Evolutionary conservation across 176 grass and related monocot species (phyloP).

Genomic region (Saccharum officinarum): DNA sequence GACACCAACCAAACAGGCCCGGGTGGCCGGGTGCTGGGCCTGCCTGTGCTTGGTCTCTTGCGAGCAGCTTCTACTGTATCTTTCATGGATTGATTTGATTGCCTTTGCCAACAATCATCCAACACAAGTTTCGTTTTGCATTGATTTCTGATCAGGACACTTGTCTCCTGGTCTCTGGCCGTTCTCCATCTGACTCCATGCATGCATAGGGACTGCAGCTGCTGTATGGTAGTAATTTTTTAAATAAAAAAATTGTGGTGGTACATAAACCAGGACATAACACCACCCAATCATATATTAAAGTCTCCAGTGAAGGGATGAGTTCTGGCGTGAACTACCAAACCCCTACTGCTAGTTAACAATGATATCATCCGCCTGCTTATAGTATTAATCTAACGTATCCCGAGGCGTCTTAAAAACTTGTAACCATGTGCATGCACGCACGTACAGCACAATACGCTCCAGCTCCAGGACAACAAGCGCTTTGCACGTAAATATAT

Average conservation of each 20-base stretch:
- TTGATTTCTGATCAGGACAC: neutral
- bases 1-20: too few species aligned
- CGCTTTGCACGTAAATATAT: too few species aligned
- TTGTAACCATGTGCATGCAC: constrained; percentile 26
- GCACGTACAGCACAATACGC: neutral
- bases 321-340: neutral
- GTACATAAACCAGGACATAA: too few species aligned
- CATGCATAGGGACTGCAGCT: too few species aligned
- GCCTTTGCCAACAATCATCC: neutral
- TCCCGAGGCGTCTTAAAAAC: constrained; percentile 26
- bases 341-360: neutral
- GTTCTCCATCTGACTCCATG: too few species aligned
- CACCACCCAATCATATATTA: too few species aligned
- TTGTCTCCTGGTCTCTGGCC: neutral
- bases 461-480: too few species aligned
- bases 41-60: constrained; percentile 13
- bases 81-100: neutral
- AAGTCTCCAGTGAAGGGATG: too few species aligned
- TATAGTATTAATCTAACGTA: neutral
- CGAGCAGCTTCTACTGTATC: constrained; percentile 1
- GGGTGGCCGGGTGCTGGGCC: constrained; percentile 6
- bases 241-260: too few species aligned
- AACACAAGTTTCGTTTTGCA: neutral
- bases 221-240: too few species aligned
- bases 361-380: constrained; percentile 14